Conservation (phyloP, 202 grass and related monocot genomes). For the Schoenoplectus tabernaemontani region DNA sequence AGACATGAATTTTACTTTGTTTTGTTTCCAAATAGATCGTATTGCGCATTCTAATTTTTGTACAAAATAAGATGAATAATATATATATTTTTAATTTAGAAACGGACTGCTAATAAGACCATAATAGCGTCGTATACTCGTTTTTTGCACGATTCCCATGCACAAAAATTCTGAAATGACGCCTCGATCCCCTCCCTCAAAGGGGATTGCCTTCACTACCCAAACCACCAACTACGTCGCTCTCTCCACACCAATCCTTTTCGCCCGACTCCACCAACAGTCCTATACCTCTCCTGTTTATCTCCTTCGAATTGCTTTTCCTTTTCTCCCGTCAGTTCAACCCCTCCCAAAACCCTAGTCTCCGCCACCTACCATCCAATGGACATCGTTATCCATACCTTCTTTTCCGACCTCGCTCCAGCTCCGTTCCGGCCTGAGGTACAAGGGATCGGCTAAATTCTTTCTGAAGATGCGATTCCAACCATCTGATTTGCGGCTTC, state of each 20-base stretch:
- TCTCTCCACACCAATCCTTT: not conserved
- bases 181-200: too few species aligned
- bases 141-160: too few species aligned
- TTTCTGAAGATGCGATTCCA: constrained; percentile 21
- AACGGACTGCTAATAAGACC: too few species aligned
- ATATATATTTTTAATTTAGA: too few species aligned
- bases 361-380: not conserved
- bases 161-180: too few species aligned
- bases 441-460: not conserved
- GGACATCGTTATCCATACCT: constrained; percentile 12
- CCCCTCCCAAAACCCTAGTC: constrained; percentile 20
- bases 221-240: not conserved
- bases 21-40: too few species aligned
- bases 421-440: constrained; percentile 20
- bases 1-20: too few species aligned
- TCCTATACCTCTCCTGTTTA: too few species aligned
- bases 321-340: not conserved
- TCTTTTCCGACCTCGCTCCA: constrained; percentile 32
- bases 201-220: not conserved
- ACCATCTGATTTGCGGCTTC: not conserved
- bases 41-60: too few species aligned
- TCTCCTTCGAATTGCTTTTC: not conserved
- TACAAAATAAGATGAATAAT: too few species aligned
- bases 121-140: too few species aligned
- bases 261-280: too few species aligned